Evolutionary conservation across 805 yeast species (phyloP), one percentile per base, ranked within the genome.

Genomic region (Isabelozyma rhagii): DNA sequence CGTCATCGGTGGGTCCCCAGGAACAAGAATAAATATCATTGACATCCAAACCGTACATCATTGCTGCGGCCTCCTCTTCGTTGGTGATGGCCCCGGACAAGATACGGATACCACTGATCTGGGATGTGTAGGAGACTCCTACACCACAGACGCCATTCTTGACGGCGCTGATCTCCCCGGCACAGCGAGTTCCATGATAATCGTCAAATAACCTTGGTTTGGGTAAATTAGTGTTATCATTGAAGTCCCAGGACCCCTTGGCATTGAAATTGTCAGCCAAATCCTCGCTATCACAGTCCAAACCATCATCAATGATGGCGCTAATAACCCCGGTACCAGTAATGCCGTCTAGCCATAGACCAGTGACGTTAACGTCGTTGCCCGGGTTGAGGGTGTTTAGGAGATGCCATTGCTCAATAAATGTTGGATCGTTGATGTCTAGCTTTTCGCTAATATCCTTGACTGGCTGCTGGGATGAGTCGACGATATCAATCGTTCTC

Each of bases 1-100:
- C 99, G 64, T 93, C 89, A 66, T 94, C 99, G 3, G 90, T 80
- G 2, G 99, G 99, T 7, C 99, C 99, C 99, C 99, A 94, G 3
- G 97, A 90, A 67, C 99, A 94, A 3, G 97, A 89, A 65, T 91
- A 94, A 39, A 94, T 94, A 66, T 94, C 97, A 67, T 94, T 94
- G 27, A 82, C 80, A 53, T 89, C 92, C 54, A 87, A 71, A 0
- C 84, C 92, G 67, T 88, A 87, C 38, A 88, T 77, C 76, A 94
- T 73, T 1, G 98, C 87, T 2, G 87, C 82, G 0, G 98, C 98
- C 67, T 94, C 99, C 54, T 92, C 96, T 51, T 85, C 96, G 3
- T 89, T 74, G 3, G 93, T 82, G 45, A 94, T 81, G 43, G 79
- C 75, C 2, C 90, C 96, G 1, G 96, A 86, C 43, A 94, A 77